These are phyloP conservation scores for Vitis hybrid DNA, from an alignment of 177 flowering plant genomes.

Conservation along the genomic window DNA sequence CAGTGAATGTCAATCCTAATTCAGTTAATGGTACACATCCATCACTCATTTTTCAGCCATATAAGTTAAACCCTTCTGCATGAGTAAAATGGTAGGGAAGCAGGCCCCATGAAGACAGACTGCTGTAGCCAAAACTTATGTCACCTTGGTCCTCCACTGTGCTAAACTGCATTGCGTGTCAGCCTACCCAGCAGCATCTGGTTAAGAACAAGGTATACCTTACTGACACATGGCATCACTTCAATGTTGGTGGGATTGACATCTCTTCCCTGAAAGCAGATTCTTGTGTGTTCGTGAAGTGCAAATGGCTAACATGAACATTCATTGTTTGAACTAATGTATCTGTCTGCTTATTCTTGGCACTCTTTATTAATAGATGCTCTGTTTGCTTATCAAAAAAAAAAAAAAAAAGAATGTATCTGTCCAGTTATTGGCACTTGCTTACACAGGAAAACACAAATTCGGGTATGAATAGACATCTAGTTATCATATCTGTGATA, in stretches of 20 bases:
- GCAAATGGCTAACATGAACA: no score
- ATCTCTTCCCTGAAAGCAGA: background rate
- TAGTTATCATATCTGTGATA: no score
- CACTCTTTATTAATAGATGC: no score
- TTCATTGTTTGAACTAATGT: no score
- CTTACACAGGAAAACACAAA: no score
- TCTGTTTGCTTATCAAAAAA: no score
- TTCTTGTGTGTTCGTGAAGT: no score
- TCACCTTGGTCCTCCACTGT: background rate
- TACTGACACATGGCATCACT: background rate
- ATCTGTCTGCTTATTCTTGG: no score
- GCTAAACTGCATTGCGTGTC: background rate
- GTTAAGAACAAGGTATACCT: constrained; percentile 5
- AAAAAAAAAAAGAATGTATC: no score
- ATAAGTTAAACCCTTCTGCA: no score
- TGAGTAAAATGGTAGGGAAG: constrained; percentile 1
- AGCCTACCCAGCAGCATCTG: background rate
- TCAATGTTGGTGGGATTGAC: constrained; percentile 2
- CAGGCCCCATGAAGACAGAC: background rate
- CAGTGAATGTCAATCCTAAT: background rate
- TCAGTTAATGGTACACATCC: constrained; percentile 4
- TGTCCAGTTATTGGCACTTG: no score
- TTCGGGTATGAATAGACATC: no score
- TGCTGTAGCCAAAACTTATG: background rate
- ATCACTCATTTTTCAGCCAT: background rate